Percentiles rank a stretch among this genome's conserved stretches.
Evolutionary conservation across 2,329 filamentous ascomycete species (phyloP).

Genomic region (Stachybotrys chlorohalonatus): DNA sequence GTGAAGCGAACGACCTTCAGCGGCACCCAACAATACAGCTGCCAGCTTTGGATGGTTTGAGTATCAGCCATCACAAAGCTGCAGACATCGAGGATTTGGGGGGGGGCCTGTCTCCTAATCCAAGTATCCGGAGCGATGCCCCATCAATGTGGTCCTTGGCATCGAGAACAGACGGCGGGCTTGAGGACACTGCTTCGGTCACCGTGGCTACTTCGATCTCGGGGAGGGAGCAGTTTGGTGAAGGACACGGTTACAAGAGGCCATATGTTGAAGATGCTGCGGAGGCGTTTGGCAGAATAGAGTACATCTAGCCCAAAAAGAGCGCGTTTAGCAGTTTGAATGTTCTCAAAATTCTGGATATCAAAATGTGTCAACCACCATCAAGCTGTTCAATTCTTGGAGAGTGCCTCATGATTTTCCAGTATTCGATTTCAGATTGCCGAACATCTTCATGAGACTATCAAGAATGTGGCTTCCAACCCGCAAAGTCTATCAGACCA

Average conservation of each 20-base stretch:
- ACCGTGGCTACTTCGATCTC: neutral
- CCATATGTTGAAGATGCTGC: neutral
- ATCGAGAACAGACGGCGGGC: neutral
- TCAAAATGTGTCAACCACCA: neutral
- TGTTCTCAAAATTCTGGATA: neutral
- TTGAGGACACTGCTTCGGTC: neutral
- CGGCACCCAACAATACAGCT: neutral
- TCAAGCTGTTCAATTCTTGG: neutral
- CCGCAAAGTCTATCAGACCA: too few relatives aligned
- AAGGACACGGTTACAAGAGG: neutral
- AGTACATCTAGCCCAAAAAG: too few relatives aligned
- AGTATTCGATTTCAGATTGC: neutral
- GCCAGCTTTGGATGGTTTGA: neutral
- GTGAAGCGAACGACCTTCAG: too few relatives aligned
- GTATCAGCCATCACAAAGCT: neutral
- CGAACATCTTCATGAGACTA: too few relatives aligned
- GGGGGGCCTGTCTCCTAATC: neutral
- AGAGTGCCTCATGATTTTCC: neutral
- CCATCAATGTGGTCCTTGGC: neutral
- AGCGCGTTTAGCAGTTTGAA: too few relatives aligned
- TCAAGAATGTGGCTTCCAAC: neutral
- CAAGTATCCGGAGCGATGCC: neutral
- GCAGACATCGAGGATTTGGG: neutral
- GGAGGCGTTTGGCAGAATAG: neutral
- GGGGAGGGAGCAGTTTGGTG: neutral